Conservation (phyloP, 306 rosid species). For the Calophaca sinica region DNA sequence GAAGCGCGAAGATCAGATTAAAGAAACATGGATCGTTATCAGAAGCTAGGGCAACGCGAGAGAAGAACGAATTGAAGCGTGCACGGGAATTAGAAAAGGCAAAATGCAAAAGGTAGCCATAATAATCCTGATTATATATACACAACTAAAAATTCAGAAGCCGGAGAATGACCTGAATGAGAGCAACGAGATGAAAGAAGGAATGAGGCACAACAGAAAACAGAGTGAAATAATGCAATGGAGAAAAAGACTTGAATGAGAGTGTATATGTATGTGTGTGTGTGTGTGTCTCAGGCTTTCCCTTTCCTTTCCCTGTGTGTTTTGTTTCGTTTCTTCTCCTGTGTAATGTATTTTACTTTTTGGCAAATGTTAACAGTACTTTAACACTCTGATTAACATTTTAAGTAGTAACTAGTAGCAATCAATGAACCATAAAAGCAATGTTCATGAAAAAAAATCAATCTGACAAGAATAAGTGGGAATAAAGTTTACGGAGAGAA, state of each 20-base stretch:
- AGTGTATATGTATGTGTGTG: neutral
- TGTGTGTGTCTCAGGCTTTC: conserved; percentile 49
- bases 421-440: too few relatives aligned
- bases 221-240: neutral
- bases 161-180: neutral
- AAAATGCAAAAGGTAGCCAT: neutral
- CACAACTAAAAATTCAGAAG: conserved; percentile 32
- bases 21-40: neutral
- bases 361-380: too few relatives aligned
- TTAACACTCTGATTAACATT: too few relatives aligned
- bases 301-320: conserved; percentile 57
- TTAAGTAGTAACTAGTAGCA: too few relatives aligned
- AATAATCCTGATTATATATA: neutral
- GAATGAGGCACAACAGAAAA: neutral
- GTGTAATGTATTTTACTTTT: too few relatives aligned
- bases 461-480: too few relatives aligned
- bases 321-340: conserved; percentile 31
- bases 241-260: neutral
- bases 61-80: conserved; percentile 10
- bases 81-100: neutral
- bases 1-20: too few relatives aligned
- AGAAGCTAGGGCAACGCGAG: conserved; percentile 5
- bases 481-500: too few relatives aligned
- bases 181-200: neutral
- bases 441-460: too few relatives aligned